Base-by-base conservation (phyloP, 2,329 filamentous ascomycete species). In the Aureobasidium sp. region DNA sequence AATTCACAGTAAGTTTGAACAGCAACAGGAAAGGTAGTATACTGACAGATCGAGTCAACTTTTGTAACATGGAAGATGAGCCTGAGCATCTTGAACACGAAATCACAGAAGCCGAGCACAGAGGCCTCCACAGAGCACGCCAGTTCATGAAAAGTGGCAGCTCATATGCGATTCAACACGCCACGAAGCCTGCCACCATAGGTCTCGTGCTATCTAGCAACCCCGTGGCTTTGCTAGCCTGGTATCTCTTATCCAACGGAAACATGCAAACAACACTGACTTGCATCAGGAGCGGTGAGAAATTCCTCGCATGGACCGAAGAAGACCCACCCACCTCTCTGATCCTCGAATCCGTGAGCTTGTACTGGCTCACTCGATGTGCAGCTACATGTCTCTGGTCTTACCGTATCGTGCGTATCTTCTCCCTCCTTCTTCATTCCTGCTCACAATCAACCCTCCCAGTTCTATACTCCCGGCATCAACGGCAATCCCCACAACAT, bases 201-300 rank as follows among this genome's bases (percentile, higher is more conserved):
- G 81, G 82, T 0, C 74, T 84, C 4, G 78, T 76, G 0, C 69
- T 86, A 1, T 73, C 77, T 2, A 72, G 78, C 4, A 83, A 74
- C 38, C 84, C 84, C 0, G 62, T 86, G 0, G 80, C 81, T 0
- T 67, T 85, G 23, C 74, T 86, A 2, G 76, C 78, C 8, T 86
- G 83, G 78, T 66, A 59, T 33, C 4, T 5, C 3, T 3, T 10
- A 25, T 4, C 8, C 1, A 13, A 3, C 1, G 4, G 8, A 3
- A 11, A 5, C 17, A 17, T 17, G 15, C 11, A 19, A n/a, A 7
- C 8, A 23, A 23, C 11, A 17, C 51, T 43, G 37, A 50, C 8
- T 2, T 11, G 2, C 2, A 11, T 9, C 54, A 67, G 82, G 78
- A 74, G 84, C 33, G 79, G 78, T 4, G 82, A 84, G 64, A 84